Evolutionary conservation across 2,329 filamentous ascomycete genomes (phyloP), one percentile per base, ranked within the genome.

Genomic region (Pseudogymnoascus sp.): DNA sequence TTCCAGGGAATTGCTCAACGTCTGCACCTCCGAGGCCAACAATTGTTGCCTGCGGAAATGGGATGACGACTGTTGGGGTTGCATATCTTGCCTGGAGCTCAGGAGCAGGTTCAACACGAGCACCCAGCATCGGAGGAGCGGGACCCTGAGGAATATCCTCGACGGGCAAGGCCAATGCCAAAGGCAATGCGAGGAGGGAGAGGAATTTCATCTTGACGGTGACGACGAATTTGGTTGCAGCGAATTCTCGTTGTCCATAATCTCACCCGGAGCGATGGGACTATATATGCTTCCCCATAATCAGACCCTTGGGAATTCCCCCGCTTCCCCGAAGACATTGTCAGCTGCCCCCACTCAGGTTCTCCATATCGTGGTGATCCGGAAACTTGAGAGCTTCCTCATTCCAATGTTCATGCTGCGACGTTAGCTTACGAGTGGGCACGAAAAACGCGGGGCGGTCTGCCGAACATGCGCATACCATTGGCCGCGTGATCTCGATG

Each of bases 1-100:
- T 90, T 21, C 86, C 89, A 63, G 82, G 85, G 77, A 90, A 93
- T 26, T 79, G 83, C 64, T 93, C 89, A 18, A 91, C 80, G 16
- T 42, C 31, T 6, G 57, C 39, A 8, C 60, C 62, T 12, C 64
- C 62, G 6, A 61, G 62, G 14, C 69, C 69, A 10, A 70, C 61
- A 8, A 70, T 66, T 16, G 69, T 71, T 6, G 69, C 69, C 21
- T 63, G 37, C 16, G 68, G 68, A 29, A 29, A 66, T 3, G 68
- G 40, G 12, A 69, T 67, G 4, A 64, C 29, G 7, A 69, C 66
- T 7, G 67, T 69, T 37, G 68, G 68, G 42, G 68, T 57, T 34
- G 51, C 29, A 34, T 57, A 57, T 36, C 51, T 57, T 36, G 51
- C 51, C n/a, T 57, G 51, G n/a, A 57, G 51, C 29, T 57, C 51